Evolutionary conservation across 1,139 yeast genomes (phyloP), one percentile per base, ranked within the genome.

Genomic region (Arxiozyma telluris): DNA sequence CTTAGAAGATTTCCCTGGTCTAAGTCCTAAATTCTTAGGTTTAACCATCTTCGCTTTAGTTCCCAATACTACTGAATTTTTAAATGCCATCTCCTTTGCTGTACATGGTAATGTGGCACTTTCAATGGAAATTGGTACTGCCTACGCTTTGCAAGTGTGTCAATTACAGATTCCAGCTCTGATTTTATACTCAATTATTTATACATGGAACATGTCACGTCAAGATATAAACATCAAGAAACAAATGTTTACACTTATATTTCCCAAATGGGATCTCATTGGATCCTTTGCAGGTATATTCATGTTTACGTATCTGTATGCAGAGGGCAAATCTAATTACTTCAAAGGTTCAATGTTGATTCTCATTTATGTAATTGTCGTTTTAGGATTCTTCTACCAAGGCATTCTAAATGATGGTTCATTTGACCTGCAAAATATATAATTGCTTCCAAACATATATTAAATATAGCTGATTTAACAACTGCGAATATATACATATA

Each of bases 91-190:
- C 57, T 90, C 97, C 17, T 93, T 93, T 74, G 98, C 99, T 0
- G 82, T 89, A 64, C 83, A 94, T 60, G 99, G 98, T 1, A 93
- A 93, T 61, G 96, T 94, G 55, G 96, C 98, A 0, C 76, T 93
- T 50, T 86, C 94, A 1, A 88, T 93, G 96, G 99, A 93, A 69
- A 93, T 93, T 69, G 98, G 99, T 59, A 85, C 96, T 60, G 98
- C 98, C 0, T 93, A 93, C 68, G 98, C 96, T 0, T 76, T 93
- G 57, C 99, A 93, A 69, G 99, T 93, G n/a, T 94, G 96, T 60
- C 75, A 93, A 54, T 77, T 93, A 59, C 99, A 93, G 69, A 88
- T 93, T 50, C 99, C 99, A 0, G 84, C 95, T 6, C 77, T 93
- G 64, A 96, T 90, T 4, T 69, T 91, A 18, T 90, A 81, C 65